Conservation (phyloP, 2,329 filamentous ascomycete species). For the Fusarium abutilonis region DNA sequence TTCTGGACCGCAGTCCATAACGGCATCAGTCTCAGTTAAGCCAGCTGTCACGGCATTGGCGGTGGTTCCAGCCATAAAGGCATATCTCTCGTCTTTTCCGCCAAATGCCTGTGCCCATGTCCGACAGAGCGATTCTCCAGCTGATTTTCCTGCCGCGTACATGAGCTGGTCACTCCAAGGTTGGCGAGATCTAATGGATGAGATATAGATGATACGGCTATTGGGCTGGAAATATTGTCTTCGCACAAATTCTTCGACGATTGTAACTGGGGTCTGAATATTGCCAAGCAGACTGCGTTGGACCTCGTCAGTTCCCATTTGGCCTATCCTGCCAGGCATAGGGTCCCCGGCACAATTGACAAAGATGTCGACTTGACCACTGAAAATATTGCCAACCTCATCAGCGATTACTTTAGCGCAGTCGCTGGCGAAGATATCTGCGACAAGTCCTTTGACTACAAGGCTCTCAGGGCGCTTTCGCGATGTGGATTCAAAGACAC, state of each 20-base stretch:
- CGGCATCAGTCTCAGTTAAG: constrained; percentile 49
- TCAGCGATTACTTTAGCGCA: constrained; percentile 46
- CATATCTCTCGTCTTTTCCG: constrained; percentile 48
- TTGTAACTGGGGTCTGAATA: constrained; percentile 49
- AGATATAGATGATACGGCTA: constrained; percentile 51
- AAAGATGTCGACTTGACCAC: constrained; percentile 48
- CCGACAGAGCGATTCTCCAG: constrained; percentile 50
- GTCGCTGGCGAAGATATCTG: constrained; percentile 45
- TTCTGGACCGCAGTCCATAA: constrained; percentile 48
- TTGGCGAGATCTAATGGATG: constrained; percentile 47
- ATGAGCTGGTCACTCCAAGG: constrained; percentile 50
- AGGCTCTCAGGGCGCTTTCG: constrained; percentile 21
- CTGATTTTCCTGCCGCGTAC: constrained; percentile 50
- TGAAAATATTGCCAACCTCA: constrained; percentile 37
- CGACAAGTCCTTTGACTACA: constrained; percentile 44
- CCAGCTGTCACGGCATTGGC: constrained; percentile 50
- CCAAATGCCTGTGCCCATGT: constrained; percentile 51
- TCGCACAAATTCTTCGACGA: constrained; percentile 50
- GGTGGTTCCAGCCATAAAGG: constrained; percentile 50
- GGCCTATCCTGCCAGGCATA: constrained; percentile 44
- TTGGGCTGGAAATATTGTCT: constrained; percentile 46
- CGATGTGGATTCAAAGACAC: constrained; percentile 29
- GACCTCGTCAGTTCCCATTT: constrained; percentile 43
- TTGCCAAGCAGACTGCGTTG: constrained; percentile 49
- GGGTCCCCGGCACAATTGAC: constrained; percentile 49